Evolutionary conservation across 2,329 filamentous ascomycete genomes (phyloP).

Genomic region (Cercospora janseana): DNA sequence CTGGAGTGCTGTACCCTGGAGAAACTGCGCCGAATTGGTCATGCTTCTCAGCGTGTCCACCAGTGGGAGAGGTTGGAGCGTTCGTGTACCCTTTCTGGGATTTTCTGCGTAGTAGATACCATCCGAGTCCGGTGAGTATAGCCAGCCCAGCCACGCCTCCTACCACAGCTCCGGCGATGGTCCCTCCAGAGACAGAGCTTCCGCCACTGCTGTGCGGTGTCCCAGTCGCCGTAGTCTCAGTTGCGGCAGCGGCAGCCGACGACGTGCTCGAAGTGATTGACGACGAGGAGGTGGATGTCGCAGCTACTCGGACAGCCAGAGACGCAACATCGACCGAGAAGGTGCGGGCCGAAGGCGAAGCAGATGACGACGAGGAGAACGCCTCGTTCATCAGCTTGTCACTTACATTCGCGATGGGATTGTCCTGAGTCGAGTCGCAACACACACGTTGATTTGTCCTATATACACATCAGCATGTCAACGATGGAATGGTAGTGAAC

Average conservation of each 20-base stretch:
- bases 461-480: neutral
- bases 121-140: slow-evolving; percentile 13
- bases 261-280: neutral
- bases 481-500: neutral
- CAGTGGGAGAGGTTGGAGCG: neutral
- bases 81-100: neutral
- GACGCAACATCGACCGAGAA: slow-evolving; percentile 16
- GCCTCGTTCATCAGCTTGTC: slow-evolving; percentile 18
- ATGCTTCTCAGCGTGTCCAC: slow-evolving; percentile 3
- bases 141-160: slow-evolving; percentile 33
- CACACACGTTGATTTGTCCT: slow-evolving; percentile 21
- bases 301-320: slow-evolving; percentile 9
- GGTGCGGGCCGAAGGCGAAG: slow-evolving; percentile 14
- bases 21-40: slow-evolving; percentile 2
- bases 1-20: slow-evolving; percentile 1
- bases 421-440: slow-evolving; percentile 17
- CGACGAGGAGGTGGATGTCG: neutral
- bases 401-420: slow-evolving; percentile 17
- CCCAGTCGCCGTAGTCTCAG: neutral
- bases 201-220: neutral
- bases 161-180: slow-evolving; percentile 40
- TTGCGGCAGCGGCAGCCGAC: neutral
- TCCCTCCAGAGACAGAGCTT: slow-evolving; percentile 24
- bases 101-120: slow-evolving; percentile 20
- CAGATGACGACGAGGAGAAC: slow-evolving; percentile 16